These are phyloP conservation scores for Oenanthe sinensis DNA, from an alignment of 129 eudicot genomes.

Conservation along the genomic window DNA sequence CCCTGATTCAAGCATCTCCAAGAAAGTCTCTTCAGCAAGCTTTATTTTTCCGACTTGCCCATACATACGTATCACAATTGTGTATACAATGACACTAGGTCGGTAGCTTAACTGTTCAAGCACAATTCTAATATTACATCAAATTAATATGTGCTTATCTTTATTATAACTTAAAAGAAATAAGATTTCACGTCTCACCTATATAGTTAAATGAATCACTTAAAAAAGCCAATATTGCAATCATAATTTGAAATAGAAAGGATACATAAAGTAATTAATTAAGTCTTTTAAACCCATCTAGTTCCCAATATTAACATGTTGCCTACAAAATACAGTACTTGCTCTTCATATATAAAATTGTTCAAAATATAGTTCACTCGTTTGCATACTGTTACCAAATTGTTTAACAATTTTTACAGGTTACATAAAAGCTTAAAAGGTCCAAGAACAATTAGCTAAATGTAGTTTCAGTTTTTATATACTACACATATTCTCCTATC, in stretches of 20 bases:
- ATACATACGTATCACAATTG: slow-evolving; percentile 74
- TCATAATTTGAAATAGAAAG: background rate
- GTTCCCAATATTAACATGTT: background rate
- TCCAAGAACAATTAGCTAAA: background rate
- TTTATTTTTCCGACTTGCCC: slow-evolving; percentile 90
- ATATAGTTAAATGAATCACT: background rate
- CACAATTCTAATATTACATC: slow-evolving; percentile 60
- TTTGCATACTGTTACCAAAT: background rate
- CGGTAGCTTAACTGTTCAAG: slow-evolving; percentile 81
- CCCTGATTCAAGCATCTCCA: slow-evolving; percentile 97
- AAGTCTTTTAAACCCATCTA: background rate
- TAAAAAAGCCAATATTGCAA: background rate
- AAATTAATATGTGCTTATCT: slow-evolving; percentile 21
- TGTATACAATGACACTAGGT: slow-evolving; percentile 81
- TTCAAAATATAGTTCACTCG: background rate
- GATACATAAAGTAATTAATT: background rate
- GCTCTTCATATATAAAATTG: background rate
- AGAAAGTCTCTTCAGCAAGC: slow-evolving; percentile 81
- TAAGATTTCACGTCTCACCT: background rate
- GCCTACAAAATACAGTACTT: background rate
- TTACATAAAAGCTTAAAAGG: background rate
- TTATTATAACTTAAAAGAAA: background rate
- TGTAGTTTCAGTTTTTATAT: background rate
- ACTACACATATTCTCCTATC: background rate
- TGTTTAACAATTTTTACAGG: background rate